phyloP scores from a whole-genome alignment of 2,329 filamentous ascomycete species.

The Ophiocordyceps camponoti-floridani region DNA sequence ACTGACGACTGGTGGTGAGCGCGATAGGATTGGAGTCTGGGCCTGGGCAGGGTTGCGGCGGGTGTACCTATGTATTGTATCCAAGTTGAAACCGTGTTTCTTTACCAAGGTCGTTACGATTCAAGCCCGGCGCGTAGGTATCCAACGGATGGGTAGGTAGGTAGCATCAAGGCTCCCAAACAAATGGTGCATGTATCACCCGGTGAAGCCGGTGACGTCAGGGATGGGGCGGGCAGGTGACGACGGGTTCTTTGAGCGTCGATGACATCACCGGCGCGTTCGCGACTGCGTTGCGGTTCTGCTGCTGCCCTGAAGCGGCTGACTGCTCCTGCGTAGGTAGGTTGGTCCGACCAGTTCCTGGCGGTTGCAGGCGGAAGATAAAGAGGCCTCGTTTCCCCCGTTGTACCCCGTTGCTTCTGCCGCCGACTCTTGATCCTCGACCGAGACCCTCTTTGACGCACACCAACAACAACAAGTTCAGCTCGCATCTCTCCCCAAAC shows the following conservation, averaged over 20 bases:
- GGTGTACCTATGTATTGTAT: too few species aligned
- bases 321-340: background rate
- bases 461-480: too few species aligned
- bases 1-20: too few species aligned
- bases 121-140: background rate
- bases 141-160: background rate
- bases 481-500: too few species aligned
- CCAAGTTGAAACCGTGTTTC: background rate
- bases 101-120: background rate
- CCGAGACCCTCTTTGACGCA: too few species aligned
- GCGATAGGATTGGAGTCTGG: background rate
- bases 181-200: background rate
- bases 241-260: background rate
- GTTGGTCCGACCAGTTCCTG: too few species aligned
- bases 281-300: background rate
- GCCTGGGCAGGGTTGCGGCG: background rate
- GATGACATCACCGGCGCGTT: constrained; percentile 1
- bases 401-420: too few species aligned
- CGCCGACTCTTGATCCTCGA: too few species aligned
- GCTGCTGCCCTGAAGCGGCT: background rate
- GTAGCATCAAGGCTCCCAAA: background rate
- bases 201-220: background rate
- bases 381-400: background rate
- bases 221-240: background rate
- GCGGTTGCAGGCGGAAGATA: too few species aligned